Base-by-base conservation (phyloP, 768 basidiomycete species). In the Hortiboletus flavorubellus region DNA sequence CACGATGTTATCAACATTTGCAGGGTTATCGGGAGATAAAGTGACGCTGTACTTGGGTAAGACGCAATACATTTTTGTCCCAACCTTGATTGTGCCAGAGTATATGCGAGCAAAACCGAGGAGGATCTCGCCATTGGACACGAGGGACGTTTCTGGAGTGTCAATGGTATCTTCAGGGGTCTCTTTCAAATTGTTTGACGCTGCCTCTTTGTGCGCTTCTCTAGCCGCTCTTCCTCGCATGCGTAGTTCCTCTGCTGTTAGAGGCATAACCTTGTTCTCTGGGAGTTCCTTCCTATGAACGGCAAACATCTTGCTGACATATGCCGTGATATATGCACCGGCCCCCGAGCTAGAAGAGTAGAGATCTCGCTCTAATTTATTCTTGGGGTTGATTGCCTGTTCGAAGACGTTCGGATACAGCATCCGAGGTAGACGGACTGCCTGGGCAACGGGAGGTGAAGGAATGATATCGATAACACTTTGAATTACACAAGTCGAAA, bases 231-330 rank as follows among this genome's bases (percentile, higher is more conserved):
- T 76, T 1, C 86, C 88, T 55, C 79, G 78, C 10, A 75, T 73
- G 18, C 90, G 79, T 83, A 95, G 85, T 64, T 96, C 90, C 35
- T 95, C 93, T 0, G 90, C 88, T 0, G 88, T 91, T 45, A 91
- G 63, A 16, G 80, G 76, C 61, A 78, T 86, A 65, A 84, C 84
- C 72, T 91, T 92, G 70, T 89, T 86, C 66, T 94, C 90, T 0
- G 96, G 96, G 23, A 99, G 75, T 46, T 94, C 89, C 52, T 82
- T 82, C 21, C 71, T 73, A n/a, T 84, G 73, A 0, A 98, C 87
- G 1, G 94, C 93, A 65, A 98, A 98, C 96, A 98, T 99, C 72
- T 98, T 99, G 79, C 92, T 96, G 45, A 98, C 89, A 70, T 94
- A 97, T 7, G 87, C 96, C 15, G 86, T 82, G 12, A 93, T 77